Evolutionary conservation across 2,329 filamentous ascomycete species (phyloP), one percentile per base, ranked within the genome.

Genomic region (Dactylonectria estremocensis): DNA sequence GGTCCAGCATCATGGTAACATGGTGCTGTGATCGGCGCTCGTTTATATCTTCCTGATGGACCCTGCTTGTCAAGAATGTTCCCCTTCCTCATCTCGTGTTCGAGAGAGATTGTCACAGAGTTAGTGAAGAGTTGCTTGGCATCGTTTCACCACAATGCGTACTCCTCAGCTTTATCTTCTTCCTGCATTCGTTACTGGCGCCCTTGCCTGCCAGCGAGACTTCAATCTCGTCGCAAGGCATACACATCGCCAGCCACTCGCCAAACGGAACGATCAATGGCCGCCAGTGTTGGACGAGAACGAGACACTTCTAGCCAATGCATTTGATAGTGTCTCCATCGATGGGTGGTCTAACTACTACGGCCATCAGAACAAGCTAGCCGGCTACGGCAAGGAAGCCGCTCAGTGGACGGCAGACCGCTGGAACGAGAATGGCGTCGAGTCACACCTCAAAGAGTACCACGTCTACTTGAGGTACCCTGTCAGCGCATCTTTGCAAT

Each of bases 401-500:
- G 81, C 81, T 1, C 73, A 82, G 56, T 83, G 81, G 81, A 83
- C 81, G 1, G 73, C 76, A 1, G 79, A 82, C 28, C 74, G 74
- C n/a, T 83, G 80, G 80, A 70, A 57, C 5, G 76, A 81, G 49
- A 78, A 77, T n/a, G 80, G 80, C 5, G 74, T 82, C 43, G 74
- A 79, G 6, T 64, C 78, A 3, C 73, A 78, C 13, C 75, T 83
- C 1, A 72, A 83, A 0, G 79, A 87, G 24, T 91, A 90, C 69
- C 86, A 90, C 58, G 83, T 89, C 10, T 91, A 89, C 68, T 78
- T 91, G 49, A 89, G 88, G 61, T 91, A 91, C 64, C 90, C 90
- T 0, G 76, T 89, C 7, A 86, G 84, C 45, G 87, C 90, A 53
- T 85, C 86, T 0, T 73, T 92, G 37, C 77, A 76, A 7, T 71